Evolutionary conservation across 805 yeast genomes (phyloP).

Genomic region (Pichia kluyveri): DNA sequence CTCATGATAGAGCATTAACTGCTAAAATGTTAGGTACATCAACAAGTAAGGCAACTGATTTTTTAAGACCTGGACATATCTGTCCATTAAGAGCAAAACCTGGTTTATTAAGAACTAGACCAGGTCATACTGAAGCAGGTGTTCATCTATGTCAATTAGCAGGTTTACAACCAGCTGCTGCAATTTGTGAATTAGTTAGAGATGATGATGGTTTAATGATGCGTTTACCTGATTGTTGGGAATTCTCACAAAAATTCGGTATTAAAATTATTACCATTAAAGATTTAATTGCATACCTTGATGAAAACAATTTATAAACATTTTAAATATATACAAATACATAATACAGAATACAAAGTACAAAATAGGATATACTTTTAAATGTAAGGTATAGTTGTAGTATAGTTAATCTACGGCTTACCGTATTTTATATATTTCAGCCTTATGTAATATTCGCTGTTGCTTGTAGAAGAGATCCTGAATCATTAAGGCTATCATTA

Average conservation of each 20-base stretch:
- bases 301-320: conserved; percentile 12
- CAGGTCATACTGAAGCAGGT: conserved; percentile 97
- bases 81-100: conserved; percentile 87
- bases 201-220: conserved; percentile 95
- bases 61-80: conserved; percentile 89
- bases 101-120: conserved; percentile 71
- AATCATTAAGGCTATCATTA: not conserved
- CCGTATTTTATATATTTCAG: too few species aligned
- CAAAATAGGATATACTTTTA: too few species aligned
- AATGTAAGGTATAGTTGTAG: too few species aligned
- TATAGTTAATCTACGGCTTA: too few species aligned
- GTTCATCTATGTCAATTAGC: conserved; percentile 77
- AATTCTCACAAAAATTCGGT: conserved; percentile 52
- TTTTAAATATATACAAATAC: too few species aligned
- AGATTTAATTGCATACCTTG: conserved; percentile 51
- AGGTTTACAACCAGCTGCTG: conserved; percentile 78
- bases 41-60: conserved; percentile 46
- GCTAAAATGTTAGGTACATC: conserved; percentile 62
- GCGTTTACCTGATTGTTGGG: conserved; percentile 78
- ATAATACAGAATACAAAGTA: too few species aligned
- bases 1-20: conserved; percentile 86
- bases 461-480: too few species aligned
- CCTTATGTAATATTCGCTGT: not conserved
- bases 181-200: conserved; percentile 86
- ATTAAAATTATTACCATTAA: conserved; percentile 75